These are phyloP conservation scores for Rhodotorula sp. DNA, from an alignment of 1,284 basidiomycete genomes.

Conservation along the genomic window DNA sequence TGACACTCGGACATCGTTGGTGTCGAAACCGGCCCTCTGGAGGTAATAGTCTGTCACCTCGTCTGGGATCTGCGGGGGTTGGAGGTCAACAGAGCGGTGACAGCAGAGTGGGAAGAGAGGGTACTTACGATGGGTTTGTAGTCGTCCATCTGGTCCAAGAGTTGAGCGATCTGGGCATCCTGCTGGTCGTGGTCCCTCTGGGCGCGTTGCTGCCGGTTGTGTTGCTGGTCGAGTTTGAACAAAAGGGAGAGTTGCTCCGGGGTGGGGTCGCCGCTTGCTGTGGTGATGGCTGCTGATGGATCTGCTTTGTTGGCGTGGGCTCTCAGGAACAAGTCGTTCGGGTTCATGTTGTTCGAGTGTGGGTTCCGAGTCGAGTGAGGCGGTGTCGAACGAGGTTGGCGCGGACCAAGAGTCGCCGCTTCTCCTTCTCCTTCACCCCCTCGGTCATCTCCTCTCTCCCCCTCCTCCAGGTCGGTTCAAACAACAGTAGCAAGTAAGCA, in stretches of 20 bases:
- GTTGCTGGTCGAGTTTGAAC: slow-evolving; percentile 2
- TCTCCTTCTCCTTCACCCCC: too few relatives aligned
- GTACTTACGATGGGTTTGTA: slow-evolving; percentile 85
- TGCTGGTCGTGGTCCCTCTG: slow-evolving; percentile 78
- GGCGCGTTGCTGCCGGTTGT: slow-evolving; percentile 44
- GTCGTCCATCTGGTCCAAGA: slow-evolving; percentile 92
- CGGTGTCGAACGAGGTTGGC: not conserved
- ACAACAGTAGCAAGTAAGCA: not conserved
- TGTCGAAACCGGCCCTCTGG: slow-evolving; percentile 93
- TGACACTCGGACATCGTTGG: slow-evolving; percentile 86
- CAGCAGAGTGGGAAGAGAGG: not conserved
- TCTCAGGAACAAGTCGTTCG: slow-evolving; percentile 21
- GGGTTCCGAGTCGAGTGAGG: not conserved
- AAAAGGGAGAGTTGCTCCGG: not conserved
- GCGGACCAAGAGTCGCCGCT: too few relatives aligned
- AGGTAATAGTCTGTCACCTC: slow-evolving; percentile 98
- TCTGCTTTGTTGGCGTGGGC: slow-evolving; percentile 8
- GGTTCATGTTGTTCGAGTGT: slow-evolving; percentile 15
- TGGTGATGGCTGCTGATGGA: not conserved
- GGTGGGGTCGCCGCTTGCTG: not conserved
- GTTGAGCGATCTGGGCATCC: slow-evolving; percentile 70
- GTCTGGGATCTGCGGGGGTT: slow-evolving; percentile 75
- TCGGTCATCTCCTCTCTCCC: too few relatives aligned
- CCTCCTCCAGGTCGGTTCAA: slow-evolving; percentile 1
- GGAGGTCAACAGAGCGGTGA: not conserved